Percentiles rank a stretch among this genome's conserved stretches.
Evolutionary conservation across 768 basidiomycete species (phyloP).

Genomic region (Crepidotus variabilis): DNA sequence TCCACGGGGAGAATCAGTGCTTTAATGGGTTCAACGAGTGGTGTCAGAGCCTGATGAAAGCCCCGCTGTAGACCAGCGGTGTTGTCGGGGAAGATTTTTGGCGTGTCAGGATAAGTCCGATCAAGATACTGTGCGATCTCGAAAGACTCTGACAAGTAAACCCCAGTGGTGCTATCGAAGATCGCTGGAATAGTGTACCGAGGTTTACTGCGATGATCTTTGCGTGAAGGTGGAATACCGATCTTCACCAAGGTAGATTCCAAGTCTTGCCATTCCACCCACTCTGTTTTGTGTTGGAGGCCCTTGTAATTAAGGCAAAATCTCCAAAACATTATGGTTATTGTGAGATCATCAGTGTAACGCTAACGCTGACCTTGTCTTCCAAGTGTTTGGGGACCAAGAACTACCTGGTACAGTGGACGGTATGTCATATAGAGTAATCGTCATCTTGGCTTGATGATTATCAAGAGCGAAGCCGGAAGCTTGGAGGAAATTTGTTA

Average conservation of each 20-base stretch:
- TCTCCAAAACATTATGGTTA: slow-evolving; percentile 9
- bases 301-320: slow-evolving; percentile 29
- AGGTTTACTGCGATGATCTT: slow-evolving; percentile 24
- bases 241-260: slow-evolving; percentile 24
- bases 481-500: no score
- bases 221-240: slow-evolving; percentile 27
- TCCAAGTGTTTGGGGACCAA: slow-evolving; percentile 39
- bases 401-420: slow-evolving; percentile 18
- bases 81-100: slow-evolving; percentile 30
- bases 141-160: slow-evolving; percentile 35
- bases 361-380: slow-evolving; percentile 29
- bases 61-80: slow-evolving; percentile 13
- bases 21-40: not conserved
- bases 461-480: slow-evolving; percentile 8
- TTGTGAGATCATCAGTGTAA: no score
- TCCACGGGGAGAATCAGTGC: slow-evolving; percentile 8
- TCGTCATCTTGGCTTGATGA: slow-evolving; percentile 5
- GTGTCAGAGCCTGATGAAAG: slow-evolving; percentile 5
- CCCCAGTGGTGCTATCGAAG: slow-evolving; percentile 36
- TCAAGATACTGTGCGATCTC: slow-evolving; percentile 48
- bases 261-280: slow-evolving; percentile 52
- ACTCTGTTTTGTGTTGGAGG: slow-evolving; percentile 38
- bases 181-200: slow-evolving; percentile 45
- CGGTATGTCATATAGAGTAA: slow-evolving; percentile 33
- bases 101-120: slow-evolving; percentile 37